These are phyloP conservation scores for Stemphylium vesicarium DNA, from an alignment of 2,329 filamentous ascomycete species.

Conservation along the genomic window DNA sequence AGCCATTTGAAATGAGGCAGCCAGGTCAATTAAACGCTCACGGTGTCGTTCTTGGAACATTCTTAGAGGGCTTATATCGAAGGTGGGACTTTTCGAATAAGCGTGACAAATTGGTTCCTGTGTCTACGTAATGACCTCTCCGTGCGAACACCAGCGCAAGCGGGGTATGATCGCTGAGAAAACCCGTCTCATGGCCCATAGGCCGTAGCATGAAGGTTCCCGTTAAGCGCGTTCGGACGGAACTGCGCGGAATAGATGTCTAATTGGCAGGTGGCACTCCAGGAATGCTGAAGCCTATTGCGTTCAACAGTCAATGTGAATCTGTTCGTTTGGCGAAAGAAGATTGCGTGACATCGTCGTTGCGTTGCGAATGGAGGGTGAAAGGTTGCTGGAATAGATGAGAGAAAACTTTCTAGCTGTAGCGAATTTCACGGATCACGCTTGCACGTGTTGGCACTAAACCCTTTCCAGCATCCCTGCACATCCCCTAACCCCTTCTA, in stretches of 20 bases:
- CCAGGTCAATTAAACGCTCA: slow-evolving; percentile 50
- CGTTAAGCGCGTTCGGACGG: neutral
- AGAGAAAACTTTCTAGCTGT: slow-evolving; percentile 2
- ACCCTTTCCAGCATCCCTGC: slow-evolving; percentile 8
- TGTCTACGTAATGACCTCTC: neutral
- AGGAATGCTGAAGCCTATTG: neutral
- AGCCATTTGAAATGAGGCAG: slow-evolving; percentile 40
- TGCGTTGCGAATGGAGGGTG: slow-evolving; percentile 1
- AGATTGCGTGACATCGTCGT: neutral
- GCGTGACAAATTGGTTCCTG: slow-evolving; percentile 51
- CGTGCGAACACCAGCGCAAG: neutral
- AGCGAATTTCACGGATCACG: slow-evolving; percentile 11
- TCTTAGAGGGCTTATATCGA: slow-evolving; percentile 49
- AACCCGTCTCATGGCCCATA: neutral
- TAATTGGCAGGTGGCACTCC: neutral
- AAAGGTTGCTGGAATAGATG: neutral
- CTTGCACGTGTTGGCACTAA: slow-evolving; percentile 22
- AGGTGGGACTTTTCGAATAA: slow-evolving; percentile 45
- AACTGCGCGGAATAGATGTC: neutral
- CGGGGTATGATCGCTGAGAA: neutral
- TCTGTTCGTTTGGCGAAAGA: neutral
- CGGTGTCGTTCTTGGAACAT: slow-evolving; percentile 46
- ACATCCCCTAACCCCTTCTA: slow-evolving; percentile 13
- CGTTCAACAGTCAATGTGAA: neutral
- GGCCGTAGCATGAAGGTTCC: neutral